Percentiles rank a stretch among this genome's conserved stretches.
Evolutionary conservation across 2,329 filamentous ascomycete species (phyloP).

Genomic region (Ilyonectria robusta): DNA sequence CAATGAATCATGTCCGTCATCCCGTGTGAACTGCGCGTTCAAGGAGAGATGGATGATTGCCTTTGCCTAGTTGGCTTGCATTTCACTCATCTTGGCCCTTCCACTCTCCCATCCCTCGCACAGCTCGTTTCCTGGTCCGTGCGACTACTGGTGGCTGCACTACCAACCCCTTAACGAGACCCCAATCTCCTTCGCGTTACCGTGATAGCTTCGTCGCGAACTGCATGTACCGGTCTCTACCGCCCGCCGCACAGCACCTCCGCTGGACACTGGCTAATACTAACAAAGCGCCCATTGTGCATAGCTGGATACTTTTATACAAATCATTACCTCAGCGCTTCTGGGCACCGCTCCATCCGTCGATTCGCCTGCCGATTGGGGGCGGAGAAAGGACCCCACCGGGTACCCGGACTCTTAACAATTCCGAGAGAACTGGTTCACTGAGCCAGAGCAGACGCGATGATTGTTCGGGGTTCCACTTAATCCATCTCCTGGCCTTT

Average conservation of each 20-base stretch:
- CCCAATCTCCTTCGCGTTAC: slow-evolving; percentile 44
- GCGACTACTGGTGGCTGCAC: slow-evolving; percentile 36
- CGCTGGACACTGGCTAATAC: slow-evolving; percentile 13
- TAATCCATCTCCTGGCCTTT: neutral
- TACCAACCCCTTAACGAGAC: slow-evolving; percentile 46
- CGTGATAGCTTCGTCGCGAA: slow-evolving; percentile 31
- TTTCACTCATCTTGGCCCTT: slow-evolving; percentile 17
- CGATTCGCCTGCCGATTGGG: slow-evolving; percentile 25
- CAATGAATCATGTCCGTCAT: slow-evolving; percentile 18
- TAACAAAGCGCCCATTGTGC: slow-evolving; percentile 7
- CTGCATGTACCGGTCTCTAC: slow-evolving; percentile 40
- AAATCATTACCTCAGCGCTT: slow-evolving; percentile 42
- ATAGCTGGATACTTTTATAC: slow-evolving; percentile 23
- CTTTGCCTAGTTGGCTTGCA: slow-evolving; percentile 7
- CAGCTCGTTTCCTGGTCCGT: slow-evolving; percentile 6
- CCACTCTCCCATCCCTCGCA: slow-evolving; percentile 24
- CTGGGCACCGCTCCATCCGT: slow-evolving; percentile 23
- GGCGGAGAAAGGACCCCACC: slow-evolving; percentile 18
- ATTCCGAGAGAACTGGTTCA: slow-evolving; percentile 29
- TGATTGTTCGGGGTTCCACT: neutral
- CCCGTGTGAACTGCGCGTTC: slow-evolving; percentile 12
- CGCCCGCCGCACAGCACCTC: slow-evolving; percentile 35
- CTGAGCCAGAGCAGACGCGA: neutral
- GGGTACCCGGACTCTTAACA: slow-evolving; percentile 34
- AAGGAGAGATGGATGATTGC: neutral